phyloP scores from a whole-genome alignment of 2,329 filamentous ascomycete genomes.

The Colletotrichum sp. region DNA sequence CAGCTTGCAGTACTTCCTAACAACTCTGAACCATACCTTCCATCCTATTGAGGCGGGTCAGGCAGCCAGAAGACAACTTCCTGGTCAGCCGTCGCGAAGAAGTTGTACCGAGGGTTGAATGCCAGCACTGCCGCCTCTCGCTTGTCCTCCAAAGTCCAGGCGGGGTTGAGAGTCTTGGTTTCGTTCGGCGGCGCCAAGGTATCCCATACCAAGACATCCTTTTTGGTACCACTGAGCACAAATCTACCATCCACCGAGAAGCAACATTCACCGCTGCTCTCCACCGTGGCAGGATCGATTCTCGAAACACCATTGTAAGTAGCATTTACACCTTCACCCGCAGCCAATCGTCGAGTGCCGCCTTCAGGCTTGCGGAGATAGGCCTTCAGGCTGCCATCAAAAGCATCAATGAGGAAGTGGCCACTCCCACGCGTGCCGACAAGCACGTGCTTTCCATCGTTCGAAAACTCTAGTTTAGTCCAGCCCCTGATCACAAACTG shows the following conservation, averaged over 20 bases:
- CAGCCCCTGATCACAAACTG: slow-evolving; percentile 73
- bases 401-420: slow-evolving; percentile 94
- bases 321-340: slow-evolving; percentile 50
- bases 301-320: slow-evolving; percentile 49
- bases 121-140: slow-evolving; percentile 77
- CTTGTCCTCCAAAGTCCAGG: slow-evolving; percentile 68
- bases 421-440: slow-evolving; percentile 83
- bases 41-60: slow-evolving; percentile 60
- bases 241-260: slow-evolving; percentile 91
- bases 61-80: slow-evolving; percentile 83
- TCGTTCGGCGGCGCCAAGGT: slow-evolving; percentile 61
- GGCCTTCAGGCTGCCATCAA: slow-evolving; percentile 79
- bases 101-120: slow-evolving; percentile 90
- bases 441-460: slow-evolving; percentile 88
- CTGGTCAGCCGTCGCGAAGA: slow-evolving; percentile 88
- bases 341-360: slow-evolving; percentile 55
- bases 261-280: slow-evolving; percentile 79
- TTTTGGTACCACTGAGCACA: slow-evolving; percentile 78
- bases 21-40: neutral
- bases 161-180: slow-evolving; percentile 67
- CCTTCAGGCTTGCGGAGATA: slow-evolving; percentile 68
- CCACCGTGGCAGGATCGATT: slow-evolving; percentile 42
- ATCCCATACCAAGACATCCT: slow-evolving; percentile 88
- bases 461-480: slow-evolving; percentile 94
- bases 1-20: neutral